Evolutionary conservation across 768 basidiomycete species (phyloP).

Genomic region (Suillus plorans): DNA sequence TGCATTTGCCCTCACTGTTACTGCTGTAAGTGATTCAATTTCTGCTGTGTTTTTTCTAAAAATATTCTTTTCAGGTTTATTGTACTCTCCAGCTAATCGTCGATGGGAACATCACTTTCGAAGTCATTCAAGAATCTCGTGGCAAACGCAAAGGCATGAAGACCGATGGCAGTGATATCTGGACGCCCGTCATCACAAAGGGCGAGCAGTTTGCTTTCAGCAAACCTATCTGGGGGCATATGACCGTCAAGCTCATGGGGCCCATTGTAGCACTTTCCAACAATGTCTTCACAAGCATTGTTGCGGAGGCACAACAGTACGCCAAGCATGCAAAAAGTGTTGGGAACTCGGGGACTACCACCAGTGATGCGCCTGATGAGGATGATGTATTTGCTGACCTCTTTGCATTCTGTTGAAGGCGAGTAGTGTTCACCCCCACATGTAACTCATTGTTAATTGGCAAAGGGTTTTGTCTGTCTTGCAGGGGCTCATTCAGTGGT

Average conservation of each 20-base stretch:
- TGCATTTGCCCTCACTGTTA: constrained; percentile 12
- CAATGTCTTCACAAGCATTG: constrained; percentile 7
- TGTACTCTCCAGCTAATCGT: constrained; percentile 7
- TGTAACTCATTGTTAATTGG: too few relatives aligned
- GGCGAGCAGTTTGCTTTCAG: constrained; percentile 6
- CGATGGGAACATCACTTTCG: constrained; percentile 4
- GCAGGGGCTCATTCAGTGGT: too few relatives aligned
- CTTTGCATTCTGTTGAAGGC: too few relatives aligned
- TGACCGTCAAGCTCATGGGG: constrained; percentile 5
- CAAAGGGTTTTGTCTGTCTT: too few relatives aligned
- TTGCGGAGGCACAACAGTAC: constrained; percentile 2
- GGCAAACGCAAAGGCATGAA: neutral
- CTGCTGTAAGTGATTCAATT: constrained; percentile 5
- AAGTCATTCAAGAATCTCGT: neutral
- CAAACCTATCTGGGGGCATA: constrained; percentile 11
- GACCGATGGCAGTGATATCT: neutral
- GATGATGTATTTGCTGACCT: neutral
- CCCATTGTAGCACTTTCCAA: constrained; percentile 10
- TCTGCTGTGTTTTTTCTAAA: neutral
- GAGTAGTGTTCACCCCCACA: too few relatives aligned
- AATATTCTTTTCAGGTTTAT: constrained; percentile 4
- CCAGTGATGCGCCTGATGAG: neutral
- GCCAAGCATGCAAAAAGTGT: neutral
- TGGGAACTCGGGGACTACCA: neutral
- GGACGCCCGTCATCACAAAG: constrained; percentile 8